Evolutionary conservation across 129 eudicot genomes (phyloP).

Genomic region (Tagetes patula): DNA sequence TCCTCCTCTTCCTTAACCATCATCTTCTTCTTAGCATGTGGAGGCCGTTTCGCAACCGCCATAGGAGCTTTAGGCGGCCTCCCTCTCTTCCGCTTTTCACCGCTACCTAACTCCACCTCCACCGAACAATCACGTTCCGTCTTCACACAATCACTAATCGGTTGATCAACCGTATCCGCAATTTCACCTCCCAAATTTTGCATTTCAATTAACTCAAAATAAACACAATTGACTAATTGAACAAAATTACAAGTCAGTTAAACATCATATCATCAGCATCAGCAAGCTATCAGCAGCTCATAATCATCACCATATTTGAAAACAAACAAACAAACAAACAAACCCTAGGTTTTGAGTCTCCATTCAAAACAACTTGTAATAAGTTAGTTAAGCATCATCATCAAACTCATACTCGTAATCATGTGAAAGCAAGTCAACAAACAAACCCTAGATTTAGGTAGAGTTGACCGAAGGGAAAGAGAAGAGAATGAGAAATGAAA

Average conservation of each 20-base stretch:
- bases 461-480: slow-evolving; percentile 36
- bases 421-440: background rate
- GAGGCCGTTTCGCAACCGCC: slow-evolving; percentile 30
- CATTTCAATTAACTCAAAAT: slow-evolving; percentile 24
- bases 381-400: background rate
- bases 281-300: background rate
- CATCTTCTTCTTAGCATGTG: slow-evolving; percentile 39
- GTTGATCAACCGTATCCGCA: slow-evolving; percentile 14
- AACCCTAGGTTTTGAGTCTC: slow-evolving; percentile 41
- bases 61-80: slow-evolving; percentile 58
- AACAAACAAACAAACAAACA: background rate
- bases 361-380: no score
- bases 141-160: slow-evolving; percentile 31
- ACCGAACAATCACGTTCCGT: slow-evolving; percentile 29
- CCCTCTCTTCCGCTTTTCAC: slow-evolving; percentile 71
- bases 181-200: slow-evolving; percentile 26
- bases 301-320: background rate
- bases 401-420: background rate
- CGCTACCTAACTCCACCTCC: slow-evolving; percentile 19
- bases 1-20: slow-evolving; percentile 23
- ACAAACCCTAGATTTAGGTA: slow-evolving; percentile 43
- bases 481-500: background rate
- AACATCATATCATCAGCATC: no score
- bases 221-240: background rate
- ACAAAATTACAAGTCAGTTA: slow-evolving; percentile 12